Percentiles rank a stretch among this genome's conserved stretches.
Evolutionary conservation across 257 asterid genomes (phyloP).

Genomic region (Nyctanthes arbortristis): DNA sequence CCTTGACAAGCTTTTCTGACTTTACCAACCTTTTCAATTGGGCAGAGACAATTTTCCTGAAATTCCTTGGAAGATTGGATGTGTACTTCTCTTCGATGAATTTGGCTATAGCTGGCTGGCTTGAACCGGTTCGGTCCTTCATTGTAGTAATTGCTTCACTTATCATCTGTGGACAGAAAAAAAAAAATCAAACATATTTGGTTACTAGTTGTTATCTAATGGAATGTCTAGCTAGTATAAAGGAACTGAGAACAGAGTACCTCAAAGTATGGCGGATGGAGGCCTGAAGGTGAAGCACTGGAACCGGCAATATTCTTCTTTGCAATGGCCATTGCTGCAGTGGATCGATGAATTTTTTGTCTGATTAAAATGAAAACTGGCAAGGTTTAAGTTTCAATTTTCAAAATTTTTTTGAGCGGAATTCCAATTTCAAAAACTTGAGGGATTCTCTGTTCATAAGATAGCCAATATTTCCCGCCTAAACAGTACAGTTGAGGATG

Average conservation of each 20-base stretch:
- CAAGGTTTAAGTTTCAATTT: slow-evolving; percentile 16
- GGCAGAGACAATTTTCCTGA: slow-evolving; percentile 41
- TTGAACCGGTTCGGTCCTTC: slow-evolving; percentile 60
- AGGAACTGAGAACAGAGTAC: slow-evolving; percentile 11
- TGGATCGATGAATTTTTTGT: neutral
- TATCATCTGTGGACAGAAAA: slow-evolving; percentile 42
- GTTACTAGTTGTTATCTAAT: too few species aligned
- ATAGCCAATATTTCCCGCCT: slow-evolving; percentile 16
- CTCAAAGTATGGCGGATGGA: slow-evolving; percentile 54
- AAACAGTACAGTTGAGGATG: neutral
- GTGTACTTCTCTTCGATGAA: slow-evolving; percentile 47
- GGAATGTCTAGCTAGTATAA: neutral
- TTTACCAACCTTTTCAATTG: slow-evolving; percentile 56
- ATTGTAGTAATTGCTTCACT: slow-evolving; percentile 54
- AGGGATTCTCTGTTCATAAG: neutral
- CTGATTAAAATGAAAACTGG: slow-evolving; percentile 2
- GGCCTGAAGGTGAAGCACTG: slow-evolving; percentile 26
- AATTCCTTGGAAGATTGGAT: slow-evolving; percentile 46
- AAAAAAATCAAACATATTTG: too few species aligned
- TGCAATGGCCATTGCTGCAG: slow-evolving; percentile 32
- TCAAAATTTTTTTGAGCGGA: slow-evolving; percentile 24
- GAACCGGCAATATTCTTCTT: slow-evolving; percentile 36
- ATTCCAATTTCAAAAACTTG: neutral
- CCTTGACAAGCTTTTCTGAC: slow-evolving; percentile 46
- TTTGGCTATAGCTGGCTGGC: slow-evolving; percentile 67